Evolutionary conservation across 2,329 filamentous ascomycete species (phyloP), one percentile per base, ranked within the genome.

Genomic region (Capronia epimyces): DNA sequence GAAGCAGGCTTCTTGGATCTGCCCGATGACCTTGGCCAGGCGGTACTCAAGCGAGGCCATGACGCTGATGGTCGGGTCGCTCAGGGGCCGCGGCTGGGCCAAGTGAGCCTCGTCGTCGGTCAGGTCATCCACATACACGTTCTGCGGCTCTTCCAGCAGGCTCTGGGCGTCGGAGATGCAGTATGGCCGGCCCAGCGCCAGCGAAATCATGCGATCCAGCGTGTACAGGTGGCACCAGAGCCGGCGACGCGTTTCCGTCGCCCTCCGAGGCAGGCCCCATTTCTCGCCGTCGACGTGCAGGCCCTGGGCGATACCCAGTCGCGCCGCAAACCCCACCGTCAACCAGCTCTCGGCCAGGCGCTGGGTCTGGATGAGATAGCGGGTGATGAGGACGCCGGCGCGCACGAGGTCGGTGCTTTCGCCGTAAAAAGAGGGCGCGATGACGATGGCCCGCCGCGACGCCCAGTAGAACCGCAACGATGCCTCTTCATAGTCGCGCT

Each of bases 401-500:
- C 42, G 42, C 9, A 44, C 42, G 27, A 44, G 24, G 27, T 44
- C 42, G 6, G 42, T 31, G 16, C 42, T 44, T 44, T 44, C 42
- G 24, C 42, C 42, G n/a, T 29, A 44, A 25, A 44, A 44, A 8
- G 42, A 31, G 15, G 42, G 42, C 20, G 42, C 42, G 13, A 44
- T 9, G 13, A 44, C 42, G 18, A 44, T 32, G 12, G 42, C 42
- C n/a, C 27, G 31, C 42, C 42, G 31, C 7, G 42, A 29, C 18
- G 42, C 42, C 42, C 42, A 44, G 42, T 44, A 44, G 42, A 44
- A 44, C 24, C 27, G 15, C 42, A 44, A 13, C 3, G 42, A 44
- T 6, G 42, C 24, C n/a, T 44, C 42, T 44, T 44, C 42, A 12
- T 29, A 44, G 13, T 44, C 42, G 1, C 42, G 24, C 25, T 44